Conservation (phyloP, 2,329 filamentous ascomycete genomes). For the Tolypocladium nubicola region DNA sequence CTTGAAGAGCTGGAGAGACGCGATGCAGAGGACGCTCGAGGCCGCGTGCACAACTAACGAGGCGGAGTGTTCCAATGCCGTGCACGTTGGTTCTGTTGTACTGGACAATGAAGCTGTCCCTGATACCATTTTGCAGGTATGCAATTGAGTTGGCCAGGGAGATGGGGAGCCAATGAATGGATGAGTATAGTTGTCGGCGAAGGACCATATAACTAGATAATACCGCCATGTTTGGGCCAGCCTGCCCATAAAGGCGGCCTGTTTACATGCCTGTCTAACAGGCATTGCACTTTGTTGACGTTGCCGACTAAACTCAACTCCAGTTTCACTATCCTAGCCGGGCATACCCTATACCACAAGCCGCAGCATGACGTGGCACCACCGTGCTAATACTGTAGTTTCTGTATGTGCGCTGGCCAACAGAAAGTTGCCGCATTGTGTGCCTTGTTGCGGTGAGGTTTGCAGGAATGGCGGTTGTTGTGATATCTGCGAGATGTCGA, state of each 20-base stretch:
- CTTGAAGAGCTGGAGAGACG: constrained; percentile 20
- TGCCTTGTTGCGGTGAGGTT: neutral
- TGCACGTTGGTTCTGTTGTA: neutral
- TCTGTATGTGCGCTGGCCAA: neutral
- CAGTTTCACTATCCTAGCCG: neutral
- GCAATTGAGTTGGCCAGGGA: neutral
- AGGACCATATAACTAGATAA: neutral
- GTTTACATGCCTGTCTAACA: too few relatives aligned
- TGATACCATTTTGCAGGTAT: neutral
- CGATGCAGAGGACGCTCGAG: neutral
- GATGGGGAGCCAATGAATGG: neutral
- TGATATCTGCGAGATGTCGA: neutral
- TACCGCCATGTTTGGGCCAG: neutral
- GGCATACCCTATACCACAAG: neutral
- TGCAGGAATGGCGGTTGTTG: neutral
- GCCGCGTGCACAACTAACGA: neutral
- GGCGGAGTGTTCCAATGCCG: too few relatives aligned
- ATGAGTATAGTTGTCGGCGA: neutral
- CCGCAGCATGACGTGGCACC: neutral
- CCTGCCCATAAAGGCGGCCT: neutral
- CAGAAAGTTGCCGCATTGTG: too few relatives aligned
- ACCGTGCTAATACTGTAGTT: neutral
- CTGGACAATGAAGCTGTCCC: neutral
- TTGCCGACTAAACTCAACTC: too few relatives aligned
- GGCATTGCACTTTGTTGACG: too few relatives aligned